Percentiles rank a stretch among this genome's conserved stretches.
phyloP scores from a whole-genome alignment of 2,329 filamentous ascomycete species.

The Didymella exigua region DNA sequence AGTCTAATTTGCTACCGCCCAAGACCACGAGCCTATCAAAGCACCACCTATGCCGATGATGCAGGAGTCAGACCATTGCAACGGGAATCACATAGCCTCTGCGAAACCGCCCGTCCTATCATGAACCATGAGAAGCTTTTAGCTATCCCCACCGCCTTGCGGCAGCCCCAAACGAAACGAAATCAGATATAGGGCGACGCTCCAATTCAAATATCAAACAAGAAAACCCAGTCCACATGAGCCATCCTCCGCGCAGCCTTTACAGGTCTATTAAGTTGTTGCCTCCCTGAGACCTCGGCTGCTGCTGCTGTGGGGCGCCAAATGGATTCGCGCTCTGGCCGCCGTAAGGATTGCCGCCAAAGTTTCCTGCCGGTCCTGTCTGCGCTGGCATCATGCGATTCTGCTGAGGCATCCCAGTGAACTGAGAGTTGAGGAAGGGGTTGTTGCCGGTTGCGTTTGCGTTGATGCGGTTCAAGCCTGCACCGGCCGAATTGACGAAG shows the following conservation, averaged over 20 bases:
- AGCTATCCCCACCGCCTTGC: slow-evolving; percentile 16
- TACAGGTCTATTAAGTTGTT: slow-evolving; percentile 68
- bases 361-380: slow-evolving; percentile 57
- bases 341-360: slow-evolving; percentile 51
- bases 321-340: slow-evolving; percentile 61
- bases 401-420: slow-evolving; percentile 68
- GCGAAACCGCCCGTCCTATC: slow-evolving; percentile 12
- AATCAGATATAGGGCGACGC: slow-evolving; percentile 20
- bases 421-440: slow-evolving; percentile 85
- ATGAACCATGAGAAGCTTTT: slow-evolving; percentile 20
- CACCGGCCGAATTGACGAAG: slow-evolving; percentile 93
- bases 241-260: not conserved
- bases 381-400: slow-evolving; percentile 55
- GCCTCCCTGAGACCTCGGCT: slow-evolving; percentile 53
- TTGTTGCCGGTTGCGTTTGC: slow-evolving; percentile 76
- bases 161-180: slow-evolving; percentile 19
- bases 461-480: slow-evolving; percentile 75
- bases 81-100: slow-evolving; percentile 28
- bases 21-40: slow-evolving; percentile 5
- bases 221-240: slow-evolving; percentile 14
- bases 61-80: slow-evolving; percentile 16
- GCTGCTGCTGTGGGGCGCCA: slow-evolving; percentile 54
- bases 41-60: slow-evolving; percentile 12
- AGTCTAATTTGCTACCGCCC: not conserved
- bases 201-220: slow-evolving; percentile 31